Percentiles rank a stretch among this genome's conserved stretches.
phyloP scores from a whole-genome alignment of 108 stramenopile genomes.

The Nitzschia sp. region DNA sequence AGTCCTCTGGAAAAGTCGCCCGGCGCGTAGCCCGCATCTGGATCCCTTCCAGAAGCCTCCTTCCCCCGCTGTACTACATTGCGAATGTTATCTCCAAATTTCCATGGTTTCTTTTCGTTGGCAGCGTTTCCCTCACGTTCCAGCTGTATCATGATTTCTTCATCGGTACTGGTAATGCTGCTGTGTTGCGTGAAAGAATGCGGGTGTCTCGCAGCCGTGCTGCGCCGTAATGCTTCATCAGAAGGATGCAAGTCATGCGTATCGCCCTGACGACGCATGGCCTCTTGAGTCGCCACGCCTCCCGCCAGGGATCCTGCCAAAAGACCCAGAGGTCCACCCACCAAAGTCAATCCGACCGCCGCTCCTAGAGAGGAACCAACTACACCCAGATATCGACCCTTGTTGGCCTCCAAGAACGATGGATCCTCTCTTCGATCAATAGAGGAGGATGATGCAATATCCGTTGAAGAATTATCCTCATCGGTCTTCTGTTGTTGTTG shows the following conservation, averaged over 20 bases:
- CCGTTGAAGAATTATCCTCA: neutral
- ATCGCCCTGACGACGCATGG: neutral
- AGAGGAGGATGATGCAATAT: no score
- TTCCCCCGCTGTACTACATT: neutral
- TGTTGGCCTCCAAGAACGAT: neutral
- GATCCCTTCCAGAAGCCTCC: neutral
- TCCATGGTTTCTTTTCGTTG: neutral
- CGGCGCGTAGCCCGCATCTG: neutral
- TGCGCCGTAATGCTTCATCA: neutral
- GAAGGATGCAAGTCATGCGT: neutral
- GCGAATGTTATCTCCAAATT: neutral
- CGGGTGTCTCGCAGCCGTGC: neutral
- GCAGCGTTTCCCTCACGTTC: neutral
- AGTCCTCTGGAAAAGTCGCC: slow-evolving; percentile 10
- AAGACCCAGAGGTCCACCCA: slow-evolving; percentile 16
- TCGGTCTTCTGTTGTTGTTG: neutral
- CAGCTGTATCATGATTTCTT: neutral
- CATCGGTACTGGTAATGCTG: neutral
- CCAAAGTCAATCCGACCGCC: slow-evolving; percentile 6
- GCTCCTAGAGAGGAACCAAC: slow-evolving; percentile 15
- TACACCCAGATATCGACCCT: slow-evolving; percentile 5
- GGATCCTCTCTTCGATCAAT: no score
- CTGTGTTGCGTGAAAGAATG: neutral
- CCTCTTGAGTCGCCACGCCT: neutral
- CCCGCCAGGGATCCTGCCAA: slow-evolving; percentile 18